Conservation (phyloP, 2,329 filamentous ascomycete species). For the Metarhizium robertsii region DNA sequence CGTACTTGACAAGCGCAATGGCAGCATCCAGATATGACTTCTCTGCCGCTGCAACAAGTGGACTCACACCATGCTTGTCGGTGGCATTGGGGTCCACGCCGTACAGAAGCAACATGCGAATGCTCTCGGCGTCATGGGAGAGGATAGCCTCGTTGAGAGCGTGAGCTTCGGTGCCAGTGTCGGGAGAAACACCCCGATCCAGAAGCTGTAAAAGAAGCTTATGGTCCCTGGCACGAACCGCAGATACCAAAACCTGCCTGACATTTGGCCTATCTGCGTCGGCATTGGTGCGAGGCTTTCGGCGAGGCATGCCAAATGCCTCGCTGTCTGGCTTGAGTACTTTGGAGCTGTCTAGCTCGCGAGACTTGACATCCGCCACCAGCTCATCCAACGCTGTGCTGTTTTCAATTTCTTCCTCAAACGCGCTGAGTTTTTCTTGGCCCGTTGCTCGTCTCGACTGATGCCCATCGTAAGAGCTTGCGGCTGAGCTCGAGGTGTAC, state of each 20-base stretch:
- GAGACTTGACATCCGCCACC: conserved; percentile 23
- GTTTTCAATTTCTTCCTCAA: conserved; percentile 14
- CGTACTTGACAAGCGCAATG: conserved; percentile 53
- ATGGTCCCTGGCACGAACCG: conserved; percentile 48
- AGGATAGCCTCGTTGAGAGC: conserved; percentile 44
- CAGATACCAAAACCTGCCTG: conserved; percentile 39
- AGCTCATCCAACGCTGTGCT: conserved; percentile 14
- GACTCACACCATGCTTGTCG: conserved; percentile 39
- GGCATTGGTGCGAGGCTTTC: conserved; percentile 35
- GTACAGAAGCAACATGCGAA: conserved; percentile 47
- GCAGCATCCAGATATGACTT: conserved; percentile 47
- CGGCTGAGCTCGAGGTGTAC: conserved; percentile 20
- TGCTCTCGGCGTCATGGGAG: conserved; percentile 40
- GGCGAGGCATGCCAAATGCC: conserved; percentile 40
- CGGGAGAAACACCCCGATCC: conserved; percentile 45
- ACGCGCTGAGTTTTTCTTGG: conserved; percentile 20
- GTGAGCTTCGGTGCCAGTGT: conserved; percentile 34
- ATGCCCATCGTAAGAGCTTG: conserved; percentile 19
- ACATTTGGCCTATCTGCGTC: conserved; percentile 34
- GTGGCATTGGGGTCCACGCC: conserved; percentile 45
- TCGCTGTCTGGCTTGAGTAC: conserved; percentile 42
- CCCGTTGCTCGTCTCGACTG: conserved; percentile 8
- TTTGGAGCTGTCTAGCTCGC: conserved; percentile 30
- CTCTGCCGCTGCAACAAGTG: conserved; percentile 41
- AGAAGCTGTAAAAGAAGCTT: conserved; percentile 47